phyloP scores from a whole-genome alignment of 176 grass and related monocot species.

The Juncus inflexus region DNA sequence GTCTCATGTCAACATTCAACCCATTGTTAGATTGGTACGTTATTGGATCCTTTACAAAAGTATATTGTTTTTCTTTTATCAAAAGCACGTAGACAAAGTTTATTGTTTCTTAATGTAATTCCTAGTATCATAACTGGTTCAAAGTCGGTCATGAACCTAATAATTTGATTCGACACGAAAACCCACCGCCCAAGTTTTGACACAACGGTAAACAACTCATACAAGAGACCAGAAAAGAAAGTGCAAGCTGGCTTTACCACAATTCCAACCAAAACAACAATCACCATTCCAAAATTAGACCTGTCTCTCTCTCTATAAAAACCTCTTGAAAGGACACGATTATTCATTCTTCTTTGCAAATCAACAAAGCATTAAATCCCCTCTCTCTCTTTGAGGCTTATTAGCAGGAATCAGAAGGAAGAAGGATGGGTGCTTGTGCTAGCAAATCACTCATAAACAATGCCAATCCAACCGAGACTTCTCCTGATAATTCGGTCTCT shows the following conservation, averaged over 20 bases:
- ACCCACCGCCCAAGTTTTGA: too few species aligned
- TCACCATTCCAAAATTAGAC: conserved; percentile 21
- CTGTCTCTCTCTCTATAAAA: conserved; percentile 12
- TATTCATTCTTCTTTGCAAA: conserved; percentile 25
- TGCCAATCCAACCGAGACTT: too few species aligned
- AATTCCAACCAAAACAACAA: not conserved
- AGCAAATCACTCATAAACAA: conserved; percentile 7
- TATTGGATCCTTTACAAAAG: too few species aligned
- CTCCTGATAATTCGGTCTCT: too few species aligned
- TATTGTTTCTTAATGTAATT: too few species aligned
- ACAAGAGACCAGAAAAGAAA: conserved; percentile 7
- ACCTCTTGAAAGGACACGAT: conserved; percentile 4
- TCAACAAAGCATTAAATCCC: conserved; percentile 4
- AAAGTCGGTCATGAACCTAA: too few species aligned
- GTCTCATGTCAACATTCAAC: too few species aligned
- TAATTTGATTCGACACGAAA: too few species aligned
- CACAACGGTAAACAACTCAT: conserved; percentile 19
- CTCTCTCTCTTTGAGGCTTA: not conserved
- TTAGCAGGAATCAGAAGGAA: conserved; percentile 2
- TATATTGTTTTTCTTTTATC: too few species aligned
- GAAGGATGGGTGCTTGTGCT: conserved; percentile 34
- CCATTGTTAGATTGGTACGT: too few species aligned
- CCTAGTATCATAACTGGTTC: too few species aligned
- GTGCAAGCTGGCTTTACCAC: not conserved
- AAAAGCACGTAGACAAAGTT: too few species aligned